These are phyloP conservation scores for Acorus gramineus DNA, from an alignment of 106 monocot genomes.

Conservation along the genomic window DNA sequence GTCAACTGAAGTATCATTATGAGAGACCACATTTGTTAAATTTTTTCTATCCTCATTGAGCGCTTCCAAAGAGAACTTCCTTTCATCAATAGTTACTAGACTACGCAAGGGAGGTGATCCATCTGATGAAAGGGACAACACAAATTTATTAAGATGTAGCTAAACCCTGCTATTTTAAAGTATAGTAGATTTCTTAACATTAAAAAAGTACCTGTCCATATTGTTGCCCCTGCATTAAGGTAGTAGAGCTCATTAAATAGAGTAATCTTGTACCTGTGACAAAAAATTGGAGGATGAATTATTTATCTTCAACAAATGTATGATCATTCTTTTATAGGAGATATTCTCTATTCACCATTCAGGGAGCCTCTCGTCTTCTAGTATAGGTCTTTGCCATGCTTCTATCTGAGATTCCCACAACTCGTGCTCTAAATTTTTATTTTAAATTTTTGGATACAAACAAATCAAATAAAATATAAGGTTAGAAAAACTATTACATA, in stretches of 20 bases:
- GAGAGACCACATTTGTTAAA: constrained; percentile 2
- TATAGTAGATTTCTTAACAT: neutral
- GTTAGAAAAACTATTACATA: neutral
- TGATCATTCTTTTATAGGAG: neutral
- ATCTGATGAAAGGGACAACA: constrained; percentile 32
- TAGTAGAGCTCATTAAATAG: constrained; percentile 98
- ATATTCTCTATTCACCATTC: constrained; percentile 40
- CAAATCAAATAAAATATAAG: neutral
- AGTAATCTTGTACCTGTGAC: constrained; percentile 74
- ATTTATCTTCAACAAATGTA: constrained; percentile 1
- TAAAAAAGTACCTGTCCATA: constrained; percentile 76
- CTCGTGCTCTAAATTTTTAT: constrained; percentile 35
- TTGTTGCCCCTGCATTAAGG: constrained; percentile 94
- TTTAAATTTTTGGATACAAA: neutral
- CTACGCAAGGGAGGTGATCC: constrained; percentile 68
- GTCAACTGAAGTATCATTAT: constrained; percentile 33
- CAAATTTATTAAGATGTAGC: no score
- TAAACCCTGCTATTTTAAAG: neutral
- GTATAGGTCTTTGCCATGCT: constrained; percentile 88
- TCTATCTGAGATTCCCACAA: constrained; percentile 85
- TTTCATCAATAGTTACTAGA: constrained; percentile 55
- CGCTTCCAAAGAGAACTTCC: constrained; percentile 64
- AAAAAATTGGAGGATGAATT: neutral
- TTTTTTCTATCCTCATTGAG: constrained; percentile 12
- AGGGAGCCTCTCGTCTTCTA: constrained; percentile 73